Conservation (phyloP, 306 rosid genomes). For the Rubus parviflorus region DNA sequence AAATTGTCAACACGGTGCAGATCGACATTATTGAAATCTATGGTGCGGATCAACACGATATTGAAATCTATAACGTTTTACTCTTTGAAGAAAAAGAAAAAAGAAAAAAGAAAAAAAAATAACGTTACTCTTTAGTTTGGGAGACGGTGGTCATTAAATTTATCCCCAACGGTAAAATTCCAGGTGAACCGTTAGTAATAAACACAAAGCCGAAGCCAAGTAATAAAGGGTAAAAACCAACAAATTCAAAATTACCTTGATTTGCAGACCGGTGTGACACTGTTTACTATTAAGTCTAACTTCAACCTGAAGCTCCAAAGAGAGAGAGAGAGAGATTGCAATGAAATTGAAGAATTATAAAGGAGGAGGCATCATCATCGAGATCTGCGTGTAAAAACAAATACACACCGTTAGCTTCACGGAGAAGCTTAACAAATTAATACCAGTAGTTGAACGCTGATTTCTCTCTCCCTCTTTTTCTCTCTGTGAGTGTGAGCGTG, state of each 20-base stretch:
- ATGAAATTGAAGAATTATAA: neutral
- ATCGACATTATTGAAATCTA: neutral
- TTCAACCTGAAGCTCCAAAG: neutral
- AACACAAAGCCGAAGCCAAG: neutral
- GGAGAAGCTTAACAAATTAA: constrained; percentile 8
- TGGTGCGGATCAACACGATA: neutral
- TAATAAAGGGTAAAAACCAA: neutral
- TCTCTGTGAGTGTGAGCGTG: neutral
- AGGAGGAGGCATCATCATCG: constrained; percentile 4
- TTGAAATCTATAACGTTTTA: neutral
- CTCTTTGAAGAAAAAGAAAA: too few species aligned
- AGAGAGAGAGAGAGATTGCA: neutral
- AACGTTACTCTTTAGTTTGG: neutral
- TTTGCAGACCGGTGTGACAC: neutral
- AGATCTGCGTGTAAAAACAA: constrained; percentile 15
- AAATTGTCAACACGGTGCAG: neutral
- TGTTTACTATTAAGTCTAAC: neutral
- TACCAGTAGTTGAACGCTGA: neutral
- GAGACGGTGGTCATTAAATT: neutral
- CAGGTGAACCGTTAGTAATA: neutral
- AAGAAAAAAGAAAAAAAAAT: neutral
- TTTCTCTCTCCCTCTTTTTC: neutral
- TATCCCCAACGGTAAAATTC: neutral
- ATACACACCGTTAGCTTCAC: constrained; percentile 21
- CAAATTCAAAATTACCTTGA: neutral